Evolutionary conservation across 2,329 filamentous ascomycete genomes (phyloP).

Genomic region (Hymenoscyphus fructigenus): DNA sequence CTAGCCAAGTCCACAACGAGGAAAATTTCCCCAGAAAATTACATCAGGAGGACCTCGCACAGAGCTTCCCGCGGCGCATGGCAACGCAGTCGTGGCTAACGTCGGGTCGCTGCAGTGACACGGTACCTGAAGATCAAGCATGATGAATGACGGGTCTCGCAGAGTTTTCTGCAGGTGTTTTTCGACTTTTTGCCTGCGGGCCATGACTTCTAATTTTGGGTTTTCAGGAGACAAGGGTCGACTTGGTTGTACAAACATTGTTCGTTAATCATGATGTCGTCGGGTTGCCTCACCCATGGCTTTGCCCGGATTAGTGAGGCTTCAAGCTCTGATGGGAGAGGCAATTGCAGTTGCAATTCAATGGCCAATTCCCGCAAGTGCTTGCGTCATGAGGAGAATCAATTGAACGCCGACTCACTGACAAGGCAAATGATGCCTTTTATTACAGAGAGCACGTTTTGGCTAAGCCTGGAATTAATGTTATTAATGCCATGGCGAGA

Average conservation of each 20-base stretch:
- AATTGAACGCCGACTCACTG: neutral
- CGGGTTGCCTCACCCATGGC: neutral
- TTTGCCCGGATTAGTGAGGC: neutral
- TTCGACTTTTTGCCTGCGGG: neutral
- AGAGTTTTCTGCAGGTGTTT: slow-evolving; percentile 4
- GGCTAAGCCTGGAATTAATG: slow-evolving; percentile 8
- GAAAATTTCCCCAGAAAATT: slow-evolving; percentile 3
- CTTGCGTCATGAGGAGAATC: neutral
- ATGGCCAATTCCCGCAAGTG: neutral
- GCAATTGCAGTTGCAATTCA: neutral
- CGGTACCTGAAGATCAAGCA: slow-evolving; percentile 7
- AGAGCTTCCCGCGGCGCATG: neutral
- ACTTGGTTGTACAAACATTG: neutral
- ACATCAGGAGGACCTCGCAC: neutral
- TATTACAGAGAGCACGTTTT: slow-evolving; percentile 26
- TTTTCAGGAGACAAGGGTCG: neutral
- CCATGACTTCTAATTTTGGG: neutral
- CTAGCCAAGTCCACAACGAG: neutral
- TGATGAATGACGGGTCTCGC: neutral
- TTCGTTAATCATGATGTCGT: neutral
- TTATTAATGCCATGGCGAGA: slow-evolving; percentile 8
- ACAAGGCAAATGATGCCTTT: slow-evolving; percentile 20
- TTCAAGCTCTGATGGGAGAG: neutral
- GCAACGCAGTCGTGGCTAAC: slow-evolving; percentile 2
- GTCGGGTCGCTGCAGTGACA: neutral